Conservation (phyloP, 192 early-diverging fungal genomes). For the Paraglomus occultum region DNA sequence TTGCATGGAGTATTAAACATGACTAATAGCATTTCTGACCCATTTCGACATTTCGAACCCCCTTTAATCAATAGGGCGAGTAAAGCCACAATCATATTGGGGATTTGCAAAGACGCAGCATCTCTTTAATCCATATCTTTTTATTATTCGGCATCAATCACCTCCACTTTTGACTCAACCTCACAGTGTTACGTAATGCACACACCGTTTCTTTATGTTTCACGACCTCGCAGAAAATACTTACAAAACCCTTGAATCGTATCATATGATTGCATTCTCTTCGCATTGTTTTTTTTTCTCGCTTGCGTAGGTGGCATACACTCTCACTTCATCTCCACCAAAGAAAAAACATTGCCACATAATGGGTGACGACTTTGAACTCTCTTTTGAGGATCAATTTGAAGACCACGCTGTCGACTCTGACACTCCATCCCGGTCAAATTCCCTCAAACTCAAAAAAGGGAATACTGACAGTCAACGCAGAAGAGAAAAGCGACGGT, state of each 20-base stretch:
- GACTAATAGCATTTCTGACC: no score
- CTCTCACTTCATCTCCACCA: conserved; percentile 18
- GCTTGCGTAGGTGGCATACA: conserved; percentile 18
- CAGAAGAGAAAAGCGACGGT: conserved; percentile 30
- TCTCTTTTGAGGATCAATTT: conserved; percentile 26
- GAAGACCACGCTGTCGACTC: conserved; percentile 28
- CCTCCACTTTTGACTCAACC: no score
- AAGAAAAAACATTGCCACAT: conserved; percentile 14
- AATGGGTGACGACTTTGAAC: conserved; percentile 31
- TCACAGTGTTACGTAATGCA: no score
- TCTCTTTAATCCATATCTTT: no score
- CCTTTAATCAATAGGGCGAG: no score
- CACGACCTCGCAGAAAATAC: neutral
- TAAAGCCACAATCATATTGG: no score
- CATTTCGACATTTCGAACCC: no score
- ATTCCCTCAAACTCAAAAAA: conserved; percentile 25
- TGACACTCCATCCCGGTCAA: conserved; percentile 27
- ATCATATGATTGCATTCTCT: conserved; percentile 12
- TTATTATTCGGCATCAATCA: no score
- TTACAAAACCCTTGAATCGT: conserved; percentile 1
- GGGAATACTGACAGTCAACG: conserved; percentile 22
- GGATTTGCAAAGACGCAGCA: no score
- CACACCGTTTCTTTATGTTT: no score
- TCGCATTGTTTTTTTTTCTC: conserved; percentile 16
- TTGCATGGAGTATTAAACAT: no score